A percentile compares a stretch with the other conserved stretches of the same genome.
These are phyloP conservation scores for Orbilia oligospora DNA, from an alignment of 2,329 filamentous ascomycete species.

Conservation along the genomic window DNA sequence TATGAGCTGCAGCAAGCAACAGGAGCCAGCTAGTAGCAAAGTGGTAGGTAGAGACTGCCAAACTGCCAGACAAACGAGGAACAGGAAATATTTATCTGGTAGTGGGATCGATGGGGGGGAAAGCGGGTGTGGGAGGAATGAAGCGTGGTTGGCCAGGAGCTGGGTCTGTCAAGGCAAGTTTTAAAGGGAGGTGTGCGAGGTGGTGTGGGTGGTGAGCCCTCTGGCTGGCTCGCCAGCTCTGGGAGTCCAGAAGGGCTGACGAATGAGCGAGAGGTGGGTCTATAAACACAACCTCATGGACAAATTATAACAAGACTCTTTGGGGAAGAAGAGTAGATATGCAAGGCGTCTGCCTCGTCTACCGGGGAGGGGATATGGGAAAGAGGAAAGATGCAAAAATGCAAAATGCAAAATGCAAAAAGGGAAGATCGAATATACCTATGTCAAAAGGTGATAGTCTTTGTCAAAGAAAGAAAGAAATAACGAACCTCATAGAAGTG, in stretches of 20 bases:
- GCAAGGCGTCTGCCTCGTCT: constrained; percentile 26
- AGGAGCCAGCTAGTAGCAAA: constrained; percentile 48
- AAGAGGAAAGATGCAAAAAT: constrained; percentile 22
- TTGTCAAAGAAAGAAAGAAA: constrained; percentile 7
- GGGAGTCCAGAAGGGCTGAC: constrained; percentile 51
- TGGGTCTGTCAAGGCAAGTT: constrained; percentile 42
- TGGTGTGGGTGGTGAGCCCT: constrained; percentile 23
- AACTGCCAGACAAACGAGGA: constrained; percentile 27
- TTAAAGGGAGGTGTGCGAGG: constrained; percentile 34
- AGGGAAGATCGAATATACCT: constrained; percentile 4
- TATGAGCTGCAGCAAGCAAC: constrained; percentile 53
- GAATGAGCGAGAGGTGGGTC: constrained; percentile 60
- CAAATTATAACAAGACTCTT: constrained; percentile 38
- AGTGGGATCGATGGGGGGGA: constrained; percentile 27
- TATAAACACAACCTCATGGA: constrained; percentile 55
- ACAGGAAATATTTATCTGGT: constrained; percentile 25
- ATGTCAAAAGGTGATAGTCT: constrained; percentile 10
- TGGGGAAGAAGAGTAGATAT: background rate
- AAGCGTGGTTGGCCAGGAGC: constrained; percentile 56
- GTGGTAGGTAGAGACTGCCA: constrained; percentile 35
- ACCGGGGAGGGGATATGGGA: constrained; percentile 13
- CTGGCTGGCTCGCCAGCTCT: constrained; percentile 34
- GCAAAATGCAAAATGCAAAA: constrained; percentile 5
- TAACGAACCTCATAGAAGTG: constrained; percentile 49
- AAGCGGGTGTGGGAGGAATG: constrained; percentile 55